phyloP scores from a whole-genome alignment of 2,329 filamentous ascomycete species.

The Fusarium nanum region DNA sequence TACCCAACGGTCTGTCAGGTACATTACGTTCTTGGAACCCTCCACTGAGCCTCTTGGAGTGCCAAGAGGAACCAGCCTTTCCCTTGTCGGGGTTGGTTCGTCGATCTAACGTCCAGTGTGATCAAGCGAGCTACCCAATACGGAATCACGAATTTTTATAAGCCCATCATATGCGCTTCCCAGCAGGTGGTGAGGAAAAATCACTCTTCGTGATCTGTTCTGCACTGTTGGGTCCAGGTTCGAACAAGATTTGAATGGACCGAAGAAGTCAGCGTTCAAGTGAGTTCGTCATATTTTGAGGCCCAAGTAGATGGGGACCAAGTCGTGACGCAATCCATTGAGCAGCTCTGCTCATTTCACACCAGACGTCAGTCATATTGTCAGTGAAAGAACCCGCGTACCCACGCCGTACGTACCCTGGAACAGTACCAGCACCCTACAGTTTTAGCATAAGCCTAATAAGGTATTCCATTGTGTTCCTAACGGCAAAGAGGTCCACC shows the following conservation, averaged over 20 bases:
- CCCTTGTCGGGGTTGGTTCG: slow-evolving; percentile 38
- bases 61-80: slow-evolving; percentile 33
- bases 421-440: not conserved
- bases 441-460: slow-evolving; percentile 20
- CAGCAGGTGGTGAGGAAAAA: not conserved
- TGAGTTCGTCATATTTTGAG: slow-evolving; percentile 9
- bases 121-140: slow-evolving; percentile 39
- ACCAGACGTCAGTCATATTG: slow-evolving; percentile 16
- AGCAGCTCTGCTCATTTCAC: slow-evolving; percentile 24
- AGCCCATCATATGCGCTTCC: slow-evolving; percentile 9
- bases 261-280: slow-evolving; percentile 18
- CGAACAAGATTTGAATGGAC: slow-evolving; percentile 3
- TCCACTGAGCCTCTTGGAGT: slow-evolving; percentile 14
- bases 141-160: slow-evolving; percentile 24
- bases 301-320: slow-evolving; percentile 1
- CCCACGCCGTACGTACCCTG: slow-evolving; percentile 30
- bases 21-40: slow-evolving; percentile 31
- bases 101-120: slow-evolving; percentile 35
- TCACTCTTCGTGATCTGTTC: not conserved
- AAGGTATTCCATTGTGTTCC: slow-evolving; percentile 33
- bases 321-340: slow-evolving; percentile 45
- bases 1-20: slow-evolving; percentile 22
- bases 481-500: slow-evolving; percentile 35
- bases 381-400: slow-evolving; percentile 31
- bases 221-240: not conserved